Evolutionary conservation across 2,329 filamentous ascomycete species (phyloP).

Genomic region (Aspergillus caelatus): DNA sequence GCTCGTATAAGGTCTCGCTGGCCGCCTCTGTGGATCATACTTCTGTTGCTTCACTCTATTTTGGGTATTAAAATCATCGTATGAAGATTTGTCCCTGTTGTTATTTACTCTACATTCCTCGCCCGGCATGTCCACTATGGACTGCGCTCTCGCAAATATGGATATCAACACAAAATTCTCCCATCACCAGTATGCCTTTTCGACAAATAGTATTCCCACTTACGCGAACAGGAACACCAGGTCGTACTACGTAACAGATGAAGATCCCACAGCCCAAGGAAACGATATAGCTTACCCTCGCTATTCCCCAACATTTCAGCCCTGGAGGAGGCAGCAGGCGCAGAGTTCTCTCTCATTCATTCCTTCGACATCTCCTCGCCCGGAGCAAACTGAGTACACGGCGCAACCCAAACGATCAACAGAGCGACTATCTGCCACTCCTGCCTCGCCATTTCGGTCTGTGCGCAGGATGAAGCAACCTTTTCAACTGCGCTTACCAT

Average conservation of each 20-base stretch:
- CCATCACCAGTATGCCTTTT: slow-evolving; percentile 24
- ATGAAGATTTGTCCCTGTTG: slow-evolving; percentile 16
- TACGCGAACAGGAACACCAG: slow-evolving; percentile 19
- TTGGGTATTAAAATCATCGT: slow-evolving; percentile 12
- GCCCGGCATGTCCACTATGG: slow-evolving; percentile 33
- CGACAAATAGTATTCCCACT: slow-evolving; percentile 19
- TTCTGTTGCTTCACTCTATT: slow-evolving; percentile 11
- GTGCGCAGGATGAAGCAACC: slow-evolving; percentile 44
- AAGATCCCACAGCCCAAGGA: slow-evolving; percentile 14
- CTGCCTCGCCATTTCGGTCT: slow-evolving; percentile 42
- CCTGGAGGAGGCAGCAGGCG: slow-evolving; percentile 36
- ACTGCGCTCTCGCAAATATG: slow-evolving; percentile 29
- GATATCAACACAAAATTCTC: slow-evolving; percentile 19
- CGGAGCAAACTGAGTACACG: slow-evolving; percentile 33
- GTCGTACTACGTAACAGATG: slow-evolving; percentile 22
- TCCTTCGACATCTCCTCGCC: slow-evolving; percentile 32
- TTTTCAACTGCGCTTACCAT: slow-evolving; percentile 39
- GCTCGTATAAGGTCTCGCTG: slow-evolving; percentile 2
- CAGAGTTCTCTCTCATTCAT: slow-evolving; percentile 40
- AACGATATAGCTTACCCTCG: slow-evolving; percentile 22
- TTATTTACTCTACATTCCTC: slow-evolving; percentile 13
- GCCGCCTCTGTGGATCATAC: slow-evolving; percentile 10
- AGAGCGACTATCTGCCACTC: slow-evolving; percentile 26
- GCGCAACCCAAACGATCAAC: slow-evolving; percentile 27
- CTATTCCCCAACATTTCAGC: slow-evolving; percentile 27